These are phyloP conservation scores for Piper longum DNA, from an alignment of 164 flowering plant species.

Conservation along the genomic window DNA sequence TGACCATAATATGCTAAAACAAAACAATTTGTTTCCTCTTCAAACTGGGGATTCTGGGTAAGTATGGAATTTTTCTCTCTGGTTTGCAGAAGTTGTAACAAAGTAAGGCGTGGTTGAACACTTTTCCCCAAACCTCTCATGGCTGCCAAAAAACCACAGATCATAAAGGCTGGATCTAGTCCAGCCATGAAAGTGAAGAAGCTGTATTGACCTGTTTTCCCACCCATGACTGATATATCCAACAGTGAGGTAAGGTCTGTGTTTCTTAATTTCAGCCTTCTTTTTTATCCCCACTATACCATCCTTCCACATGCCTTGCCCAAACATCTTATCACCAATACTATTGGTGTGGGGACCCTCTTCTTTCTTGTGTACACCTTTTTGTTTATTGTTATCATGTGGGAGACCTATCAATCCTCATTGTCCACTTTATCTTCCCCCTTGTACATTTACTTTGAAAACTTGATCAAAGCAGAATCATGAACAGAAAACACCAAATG, in stretches of 20 bases:
- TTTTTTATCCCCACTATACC: conserved; percentile 4
- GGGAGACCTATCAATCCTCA: background rate
- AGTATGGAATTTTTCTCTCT: too few species aligned
- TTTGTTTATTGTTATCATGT: background rate
- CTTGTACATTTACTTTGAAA: too few species aligned
- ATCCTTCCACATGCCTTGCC: conserved; percentile 6
- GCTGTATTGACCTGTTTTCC: background rate
- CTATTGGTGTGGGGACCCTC: conserved; percentile 1
- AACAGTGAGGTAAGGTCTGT: background rate
- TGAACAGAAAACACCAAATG: too few species aligned
- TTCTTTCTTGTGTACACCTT: background rate
- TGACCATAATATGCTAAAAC: too few species aligned
- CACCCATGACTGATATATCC: conserved; percentile 4
- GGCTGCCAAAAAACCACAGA: background rate
- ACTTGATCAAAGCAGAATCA: too few species aligned
- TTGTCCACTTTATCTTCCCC: too few species aligned
- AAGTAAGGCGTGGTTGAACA: background rate
- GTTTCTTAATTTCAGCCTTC: background rate
- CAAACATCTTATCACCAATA: background rate
- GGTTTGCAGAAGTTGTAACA: background rate
- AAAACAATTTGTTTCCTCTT: too few species aligned
- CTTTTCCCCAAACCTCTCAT: background rate
- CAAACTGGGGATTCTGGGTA: too few species aligned
- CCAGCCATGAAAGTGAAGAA: conserved; percentile 4
- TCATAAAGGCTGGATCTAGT: conserved; percentile 1